Evolutionary conservation across 208 protist genomes (phyloP).

Genomic region (Leishmania arabica): DNA sequence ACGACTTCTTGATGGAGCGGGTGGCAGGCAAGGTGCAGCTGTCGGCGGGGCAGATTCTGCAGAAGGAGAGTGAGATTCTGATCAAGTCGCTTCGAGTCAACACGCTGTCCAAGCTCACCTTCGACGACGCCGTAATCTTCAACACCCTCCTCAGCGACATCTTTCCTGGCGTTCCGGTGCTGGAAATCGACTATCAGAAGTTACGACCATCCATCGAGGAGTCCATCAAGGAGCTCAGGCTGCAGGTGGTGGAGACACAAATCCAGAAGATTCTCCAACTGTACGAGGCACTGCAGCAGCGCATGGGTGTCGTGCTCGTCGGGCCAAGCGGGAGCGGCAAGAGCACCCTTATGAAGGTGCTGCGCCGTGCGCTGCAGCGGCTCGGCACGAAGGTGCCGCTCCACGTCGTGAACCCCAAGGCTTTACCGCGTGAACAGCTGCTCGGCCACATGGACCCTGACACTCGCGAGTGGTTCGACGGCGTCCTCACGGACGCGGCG

Average conservation of each 20-base stretch:
- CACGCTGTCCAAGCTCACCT: conserved; percentile 98
- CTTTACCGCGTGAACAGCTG: conserved; percentile 94
- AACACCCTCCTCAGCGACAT: conserved; percentile 95
- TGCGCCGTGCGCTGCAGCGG: conserved; percentile 85
- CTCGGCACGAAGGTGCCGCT: conserved; percentile 86
- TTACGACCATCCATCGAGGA: conserved; percentile 92
- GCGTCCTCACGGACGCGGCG: conserved; percentile 96
- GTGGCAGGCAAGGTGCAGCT: conserved; percentile 65
- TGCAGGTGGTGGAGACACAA: conserved; percentile 90
- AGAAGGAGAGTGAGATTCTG: conserved; percentile 93
- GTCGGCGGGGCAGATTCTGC: conserved; percentile 63
- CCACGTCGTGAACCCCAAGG: conserved; percentile 98
- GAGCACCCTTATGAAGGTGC: conserved; percentile 93
- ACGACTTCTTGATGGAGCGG: conserved; percentile 86
- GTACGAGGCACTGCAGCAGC: conserved; percentile 96
- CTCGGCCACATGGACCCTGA: conserved; percentile 98
- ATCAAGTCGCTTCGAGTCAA: conserved; percentile 97
- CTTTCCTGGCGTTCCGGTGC: conserved; percentile 91
- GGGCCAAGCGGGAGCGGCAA: conserved; percentile 97
- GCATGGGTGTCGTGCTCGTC: conserved; percentile 98
- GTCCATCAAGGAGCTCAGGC: conserved; percentile 87
- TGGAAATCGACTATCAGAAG: conserved; percentile 94
- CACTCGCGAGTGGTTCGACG: conserved; percentile 99
- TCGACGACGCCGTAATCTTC: conserved; percentile 94
- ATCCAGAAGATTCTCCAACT: conserved; percentile 96